Base-by-base conservation (phyloP, 192 early-diverging fungal species). In the Coemansia sp. region DNA sequence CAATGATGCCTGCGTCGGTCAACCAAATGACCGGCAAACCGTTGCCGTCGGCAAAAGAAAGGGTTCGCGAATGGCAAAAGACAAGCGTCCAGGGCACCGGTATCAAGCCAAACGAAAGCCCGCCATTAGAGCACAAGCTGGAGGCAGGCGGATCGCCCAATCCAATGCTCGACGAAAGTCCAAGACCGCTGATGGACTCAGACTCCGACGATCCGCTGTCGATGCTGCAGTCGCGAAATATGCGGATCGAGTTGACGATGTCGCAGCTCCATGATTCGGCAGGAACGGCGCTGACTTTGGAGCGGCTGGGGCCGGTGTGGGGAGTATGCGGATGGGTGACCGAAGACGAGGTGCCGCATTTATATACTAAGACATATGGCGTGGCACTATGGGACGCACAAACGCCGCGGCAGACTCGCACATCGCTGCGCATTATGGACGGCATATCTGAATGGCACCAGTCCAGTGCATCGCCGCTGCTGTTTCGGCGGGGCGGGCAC, bases 1-100 rank as follows among this genome's bases (percentile, higher is more conserved):
- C 61, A 10, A 62, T 58, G 12, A 79, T 73, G 76, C 70, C 67
- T 21, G 51, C 41, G n/a, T 79, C 76, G 0, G 62, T 79, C 9
- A 62, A 37, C 37, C 66, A 70, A 9, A 64, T 57, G 19, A 51
- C 21, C 0, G 57, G 41, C 2, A 38, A 19, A 0, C 21, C 35
- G 8, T 29, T 37, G 32, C 59, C 59, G 19, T 70, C 70, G 7
- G 39, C 53, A 14, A 38, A 29, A 25, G 71, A 69, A 19, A 79
- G 66, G 48, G 70, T 73, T 1, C n/a, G 52, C 35, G 64, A 54
- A 1, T 79, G 76, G 70, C 49, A 53, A 15, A 24, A 5, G 22
- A 27, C 22, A 19, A 27, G 53, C 24, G 23, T 27, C 4, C 15
- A 19, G 54, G 54, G 14, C 1, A 6, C 17, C 3, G 54, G 38